Evolutionary conservation across 805 yeast genomes (phyloP), one percentile per base, ranked within the genome.

Genomic region (Lipomyces mesembrius): DNA sequence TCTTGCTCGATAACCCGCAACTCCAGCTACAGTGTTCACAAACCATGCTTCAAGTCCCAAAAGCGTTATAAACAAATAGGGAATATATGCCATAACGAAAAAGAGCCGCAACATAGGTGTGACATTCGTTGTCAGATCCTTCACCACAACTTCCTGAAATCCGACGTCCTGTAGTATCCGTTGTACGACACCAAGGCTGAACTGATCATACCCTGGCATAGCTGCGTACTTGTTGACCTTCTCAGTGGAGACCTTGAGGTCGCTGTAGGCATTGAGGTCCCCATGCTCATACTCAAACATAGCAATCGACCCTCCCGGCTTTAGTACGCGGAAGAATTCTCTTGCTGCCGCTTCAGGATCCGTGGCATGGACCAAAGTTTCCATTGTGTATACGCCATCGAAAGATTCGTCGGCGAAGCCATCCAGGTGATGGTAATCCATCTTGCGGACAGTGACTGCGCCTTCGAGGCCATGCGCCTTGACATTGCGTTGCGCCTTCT

Each of bases 331-430:
- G 53, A 49, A 49, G 53, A 49, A 49, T 49, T 49, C 53, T 12
- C 1, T 49, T 49, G 53, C 53, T 17, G 53, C 53, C 1, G 53
- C 53, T 49, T 49, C 53, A 9, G 53, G 53, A 49, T 49, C 53
- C n/a, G 53, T 49, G 53, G 53, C 53, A 49, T 49, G 53, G 53
- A 49, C 53, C 4, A 49, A 49, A 14, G 53, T 49, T 17, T 49
- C 53, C 53, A 49, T 49, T 49, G 53, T 49, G 53, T 49, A 49
- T 49, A 49, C 53, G 22, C 53, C 53, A 27, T 49, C 27, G 53
- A 49, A 49, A 49, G 53, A 49, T 49, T 49, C 53, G 25, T 49
- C 53, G 27, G 53, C 53, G n/a, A 49, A 49, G 53, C 53, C 53
- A 17, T 49, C 53, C 25, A 49, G 53, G 53, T 49, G 53, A 17